Conservation (phyloP, 805 yeast species). For the Saturnispora kantuleensis region DNA sequence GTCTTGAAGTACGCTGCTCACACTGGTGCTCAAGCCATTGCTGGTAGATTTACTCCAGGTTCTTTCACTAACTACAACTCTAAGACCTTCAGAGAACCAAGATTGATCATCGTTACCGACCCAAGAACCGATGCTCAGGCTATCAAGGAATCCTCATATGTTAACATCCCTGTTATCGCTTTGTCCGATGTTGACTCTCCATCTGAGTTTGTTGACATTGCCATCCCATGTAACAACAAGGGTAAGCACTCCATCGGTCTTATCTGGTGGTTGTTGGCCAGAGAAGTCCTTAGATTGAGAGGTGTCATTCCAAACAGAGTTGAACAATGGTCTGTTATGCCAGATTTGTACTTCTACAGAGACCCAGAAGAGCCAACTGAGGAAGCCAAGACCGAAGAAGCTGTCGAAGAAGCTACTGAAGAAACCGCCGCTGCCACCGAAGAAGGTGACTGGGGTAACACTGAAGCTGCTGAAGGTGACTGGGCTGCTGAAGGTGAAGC, state of each 20-base stretch:
- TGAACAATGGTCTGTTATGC: conserved; percentile 98
- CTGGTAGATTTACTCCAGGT: conserved; percentile 99
- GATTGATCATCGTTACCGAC: conserved; percentile 97
- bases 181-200: conserved; percentile 98
- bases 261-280: conserved; percentile 98
- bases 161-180: conserved; percentile 99
- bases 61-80: conserved; percentile 99
- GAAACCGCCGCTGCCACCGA: conserved; percentile 35
- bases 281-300: conserved; percentile 98
- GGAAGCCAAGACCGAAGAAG: conserved; percentile 52
- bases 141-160: conserved; percentile 99
- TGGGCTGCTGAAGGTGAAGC: conserved; percentile 34
- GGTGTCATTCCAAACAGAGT: conserved; percentile 95
- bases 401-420: conserved; percentile 57
- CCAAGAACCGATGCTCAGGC: conserved; percentile 99
- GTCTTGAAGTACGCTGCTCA: conserved; percentile 98
- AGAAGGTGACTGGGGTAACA: conserved; percentile 29
- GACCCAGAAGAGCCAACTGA: conserved; percentile 98
- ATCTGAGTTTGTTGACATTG: conserved; percentile 97
- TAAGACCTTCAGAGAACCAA: conserved; percentile 99
- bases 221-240: conserved; percentile 99
- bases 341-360: conserved; percentile 99
- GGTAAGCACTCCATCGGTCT: conserved; percentile 99
- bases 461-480: conserved; percentile 41
- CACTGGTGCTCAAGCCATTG: conserved; percentile 99